Conservation (phyloP, 2,329 filamentous ascomycete genomes). For the Colletotrichum camelliae region DNA sequence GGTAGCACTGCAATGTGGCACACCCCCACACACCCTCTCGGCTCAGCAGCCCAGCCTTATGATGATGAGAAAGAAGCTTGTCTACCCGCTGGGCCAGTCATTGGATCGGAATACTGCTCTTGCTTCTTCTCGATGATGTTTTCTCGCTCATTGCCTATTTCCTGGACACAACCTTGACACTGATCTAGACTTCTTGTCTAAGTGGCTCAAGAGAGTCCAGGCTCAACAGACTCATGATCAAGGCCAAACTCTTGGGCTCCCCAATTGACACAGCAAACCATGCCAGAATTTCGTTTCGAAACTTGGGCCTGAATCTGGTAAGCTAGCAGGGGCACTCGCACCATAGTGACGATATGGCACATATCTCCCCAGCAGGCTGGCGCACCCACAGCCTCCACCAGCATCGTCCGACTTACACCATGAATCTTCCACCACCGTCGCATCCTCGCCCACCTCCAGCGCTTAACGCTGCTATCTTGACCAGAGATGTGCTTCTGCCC, state of each 20-base stretch:
- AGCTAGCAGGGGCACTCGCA: not conserved
- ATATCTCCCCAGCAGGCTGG: not conserved
- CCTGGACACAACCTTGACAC: not conserved
- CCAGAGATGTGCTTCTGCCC: not conserved
- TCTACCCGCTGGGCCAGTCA: not conserved
- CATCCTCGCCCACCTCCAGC: not conserved
- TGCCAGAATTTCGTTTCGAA: not conserved
- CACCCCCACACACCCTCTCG: not conserved
- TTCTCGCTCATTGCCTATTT: not conserved
- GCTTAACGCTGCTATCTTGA: not conserved
- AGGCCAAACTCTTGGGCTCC: too few relatives aligned
- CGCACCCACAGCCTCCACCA: conserved; percentile 8
- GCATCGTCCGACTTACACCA: not conserved
- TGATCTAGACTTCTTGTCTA: not conserved
- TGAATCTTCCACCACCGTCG: not conserved
- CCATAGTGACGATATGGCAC: not conserved
- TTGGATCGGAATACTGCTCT: not conserved
- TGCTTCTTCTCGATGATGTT: not conserved
- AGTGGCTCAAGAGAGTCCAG: not conserved
- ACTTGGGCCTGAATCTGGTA: not conserved
- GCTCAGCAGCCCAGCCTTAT: not conserved
- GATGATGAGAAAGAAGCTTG: not conserved
- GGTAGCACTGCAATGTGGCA: not conserved
- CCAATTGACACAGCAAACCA: not conserved
- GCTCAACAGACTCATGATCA: not conserved